These are phyloP conservation scores for Nigrospora oryzae DNA, from an alignment of 2,329 filamentous ascomycete species.

Conservation along the genomic window DNA sequence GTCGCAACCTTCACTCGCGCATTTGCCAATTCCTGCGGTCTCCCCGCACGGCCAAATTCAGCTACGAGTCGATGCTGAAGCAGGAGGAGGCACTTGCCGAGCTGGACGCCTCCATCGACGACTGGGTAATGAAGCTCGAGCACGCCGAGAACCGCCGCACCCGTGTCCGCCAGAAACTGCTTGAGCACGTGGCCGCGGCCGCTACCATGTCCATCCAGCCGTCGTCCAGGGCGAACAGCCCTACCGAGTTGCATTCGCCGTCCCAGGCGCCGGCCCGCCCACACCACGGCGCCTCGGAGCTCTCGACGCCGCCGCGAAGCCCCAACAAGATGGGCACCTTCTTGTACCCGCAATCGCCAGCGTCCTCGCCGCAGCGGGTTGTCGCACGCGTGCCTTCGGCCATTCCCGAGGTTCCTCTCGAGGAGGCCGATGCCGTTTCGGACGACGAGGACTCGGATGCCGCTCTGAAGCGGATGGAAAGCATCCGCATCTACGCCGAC, in stretches of 20 bases:
- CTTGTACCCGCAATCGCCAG: slow-evolving; percentile 22
- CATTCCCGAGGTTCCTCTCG: slow-evolving; percentile 41
- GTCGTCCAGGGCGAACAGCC: slow-evolving; percentile 18
- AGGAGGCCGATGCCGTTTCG: slow-evolving; percentile 26
- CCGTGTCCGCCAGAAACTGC: slow-evolving; percentile 67
- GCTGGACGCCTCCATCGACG: slow-evolving; percentile 69
- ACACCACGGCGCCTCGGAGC: slow-evolving; percentile 27
- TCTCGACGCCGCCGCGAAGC: slow-evolving; percentile 50
- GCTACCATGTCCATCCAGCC: slow-evolving; percentile 36
- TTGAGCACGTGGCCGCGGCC: slow-evolving; percentile 73
- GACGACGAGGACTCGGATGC: slow-evolving; percentile 16
- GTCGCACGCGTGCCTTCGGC: slow-evolving; percentile 47
- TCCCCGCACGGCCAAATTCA: slow-evolving; percentile 62
- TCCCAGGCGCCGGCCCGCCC: slow-evolving; percentile 32
- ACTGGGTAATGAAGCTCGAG: slow-evolving; percentile 75
- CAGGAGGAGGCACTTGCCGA: slow-evolving; percentile 74
- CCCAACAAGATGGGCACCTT: slow-evolving; percentile 37
- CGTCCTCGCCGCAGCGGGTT: slow-evolving; percentile 41
- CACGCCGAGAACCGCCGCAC: slow-evolving; percentile 70
- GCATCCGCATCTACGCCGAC: slow-evolving; percentile 61
- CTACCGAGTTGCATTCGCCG: slow-evolving; percentile 32
- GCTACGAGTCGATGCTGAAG: slow-evolving; percentile 65
- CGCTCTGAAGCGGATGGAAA: slow-evolving; percentile 36
- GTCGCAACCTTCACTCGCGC: slow-evolving; percentile 66
- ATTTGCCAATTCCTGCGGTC: slow-evolving; percentile 72